Evolutionary conservation across 192 early-diverging fungal genomes (phyloP).

Genomic region (Coemansia sp.): DNA sequence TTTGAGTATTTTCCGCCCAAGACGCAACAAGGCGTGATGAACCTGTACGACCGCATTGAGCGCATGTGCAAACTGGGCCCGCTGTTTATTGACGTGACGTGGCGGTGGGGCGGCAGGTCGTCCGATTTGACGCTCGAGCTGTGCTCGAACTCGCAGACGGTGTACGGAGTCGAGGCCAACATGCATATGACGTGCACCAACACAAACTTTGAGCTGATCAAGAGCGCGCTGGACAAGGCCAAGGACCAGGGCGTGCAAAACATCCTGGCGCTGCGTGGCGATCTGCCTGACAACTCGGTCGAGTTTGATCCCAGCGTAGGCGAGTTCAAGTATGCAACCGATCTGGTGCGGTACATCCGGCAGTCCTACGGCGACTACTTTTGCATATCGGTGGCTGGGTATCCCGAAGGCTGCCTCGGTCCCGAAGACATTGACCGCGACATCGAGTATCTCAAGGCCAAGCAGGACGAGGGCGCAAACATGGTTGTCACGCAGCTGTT

Average conservation of each 20-base stretch:
- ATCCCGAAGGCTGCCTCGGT: conserved; percentile 92
- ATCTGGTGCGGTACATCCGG: conserved; percentile 90
- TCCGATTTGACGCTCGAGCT: conserved; percentile 88
- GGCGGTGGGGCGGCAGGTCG: conserved; percentile 90
- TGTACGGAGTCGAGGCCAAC: conserved; percentile 91
- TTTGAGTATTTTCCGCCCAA: conserved; percentile 99
- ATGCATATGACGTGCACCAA: conserved; percentile 99
- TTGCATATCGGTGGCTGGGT: conserved; percentile 93
- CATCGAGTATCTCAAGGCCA: conserved; percentile 75
- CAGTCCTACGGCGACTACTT: conserved; percentile 90
- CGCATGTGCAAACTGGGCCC: conserved; percentile 93
- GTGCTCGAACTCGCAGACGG: conserved; percentile 82
- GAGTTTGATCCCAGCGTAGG: conserved; percentile 80
- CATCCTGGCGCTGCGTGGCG: conserved; percentile 93
- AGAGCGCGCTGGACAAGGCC: conserved; percentile 80
- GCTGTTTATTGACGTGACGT: conserved; percentile 78
- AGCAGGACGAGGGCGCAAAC: conserved; percentile 91
- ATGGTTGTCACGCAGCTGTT: conserved; percentile 94
- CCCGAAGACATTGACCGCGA: conserved; percentile 73
- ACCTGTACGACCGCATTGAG: conserved; percentile 96
- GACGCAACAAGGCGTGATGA: conserved; percentile 88
- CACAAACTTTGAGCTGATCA: conserved; percentile 87
- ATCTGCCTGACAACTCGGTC: conserved; percentile 80
- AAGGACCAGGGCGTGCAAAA: conserved; percentile 94
- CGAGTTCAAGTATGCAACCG: conserved; percentile 83